Evolutionary conservation across 495 filamentous ascomycete genomes (phyloP), one percentile per base, ranked within the genome.

Genomic region (Bombardia bombarda): DNA sequence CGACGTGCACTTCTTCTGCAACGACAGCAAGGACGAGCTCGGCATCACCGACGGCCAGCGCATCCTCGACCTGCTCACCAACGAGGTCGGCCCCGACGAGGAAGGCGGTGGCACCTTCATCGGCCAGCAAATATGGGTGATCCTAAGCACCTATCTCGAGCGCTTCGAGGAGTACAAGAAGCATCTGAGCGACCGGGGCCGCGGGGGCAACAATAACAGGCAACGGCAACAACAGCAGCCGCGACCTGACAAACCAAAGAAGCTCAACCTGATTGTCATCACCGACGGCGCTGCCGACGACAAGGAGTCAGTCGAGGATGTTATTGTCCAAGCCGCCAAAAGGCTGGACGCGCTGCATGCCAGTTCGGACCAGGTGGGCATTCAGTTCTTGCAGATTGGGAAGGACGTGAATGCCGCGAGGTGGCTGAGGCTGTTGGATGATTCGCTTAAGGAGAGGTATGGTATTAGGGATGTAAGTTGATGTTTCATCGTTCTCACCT

Each of bases 321-420:
- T 83, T 2, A 77, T 95, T 39, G 65, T 84, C 16, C 51, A 65
- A 3, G 74, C 74, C 0, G 88, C 86, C 0, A 68, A 73, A 58
- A 74, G 69, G 48, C 63, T 95, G 2, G 87, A 94, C 51, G 63
- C 60, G 17, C 58, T 79, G 7, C 70, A 80, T n/a, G 86, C 86
- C 4, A 74, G 78, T 32, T 69, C 81, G 23, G 84, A 82, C 68
- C 89, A 95, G 62, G 68, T 92, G 2, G 87, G 88, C 3, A 80
- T 95, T 38, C 89, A 95, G 53, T 88, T 95, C 57, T 84, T 95
- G 62, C 86, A 90, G 62, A 80, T 94, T 22, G 89, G 88, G 23
- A 70, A 82, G 25, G 83, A 90, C 50, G 53, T 66, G 19, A 66
- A 58, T 2, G 86, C 82, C 14, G 44, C 43, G 14, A 17, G 20